Evolutionary conservation across 805 yeast genomes (phyloP).

Genomic region (Torulaspora maleeae): DNA sequence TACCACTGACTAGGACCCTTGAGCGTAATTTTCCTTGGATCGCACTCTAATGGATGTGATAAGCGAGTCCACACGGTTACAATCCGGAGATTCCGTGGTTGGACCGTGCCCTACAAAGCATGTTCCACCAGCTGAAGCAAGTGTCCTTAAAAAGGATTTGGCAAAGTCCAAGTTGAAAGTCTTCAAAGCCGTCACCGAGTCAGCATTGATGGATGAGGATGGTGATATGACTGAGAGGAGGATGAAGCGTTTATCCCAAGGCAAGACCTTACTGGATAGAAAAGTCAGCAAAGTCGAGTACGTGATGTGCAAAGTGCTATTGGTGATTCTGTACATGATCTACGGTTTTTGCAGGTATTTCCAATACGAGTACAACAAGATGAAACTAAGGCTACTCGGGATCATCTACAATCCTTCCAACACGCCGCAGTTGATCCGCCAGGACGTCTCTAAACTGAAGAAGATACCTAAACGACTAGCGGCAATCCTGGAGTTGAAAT

Average conservation of each 20-base stretch:
- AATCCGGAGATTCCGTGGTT: slow-evolving; percentile 5
- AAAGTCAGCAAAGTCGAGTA: slow-evolving; percentile 20
- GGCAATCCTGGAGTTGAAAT: slow-evolving; percentile 65
- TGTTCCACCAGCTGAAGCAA: slow-evolving; percentile 24
- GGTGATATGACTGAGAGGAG: slow-evolving; percentile 2
- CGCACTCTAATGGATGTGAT: slow-evolving; percentile 5
- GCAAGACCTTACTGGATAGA: slow-evolving; percentile 14
- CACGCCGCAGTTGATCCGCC: slow-evolving; percentile 81
- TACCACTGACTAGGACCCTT: background rate
- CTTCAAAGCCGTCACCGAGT: slow-evolving; percentile 20
- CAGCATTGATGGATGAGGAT: slow-evolving; percentile 16
- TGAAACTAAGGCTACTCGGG: slow-evolving; percentile 53
- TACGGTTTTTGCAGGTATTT: slow-evolving; percentile 53
- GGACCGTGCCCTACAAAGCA: slow-evolving; percentile 6
- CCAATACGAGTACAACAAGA: slow-evolving; percentile 48
- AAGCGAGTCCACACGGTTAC: slow-evolving; percentile 11
- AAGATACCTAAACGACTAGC: slow-evolving; percentile 79
- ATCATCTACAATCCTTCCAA: slow-evolving; percentile 64
- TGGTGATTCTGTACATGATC: slow-evolving; percentile 50
- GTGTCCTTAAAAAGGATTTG: slow-evolving; percentile 13
- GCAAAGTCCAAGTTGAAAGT: slow-evolving; percentile 15
- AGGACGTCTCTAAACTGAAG: slow-evolving; percentile 65
- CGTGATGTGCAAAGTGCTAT: slow-evolving; percentile 43
- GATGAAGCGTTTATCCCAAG: background rate
- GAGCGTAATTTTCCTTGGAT: background rate